Evolutionary conservation across 371 early-diverging fungal genomes (phyloP).

Genomic region (Nosema muscidifuracis): DNA sequence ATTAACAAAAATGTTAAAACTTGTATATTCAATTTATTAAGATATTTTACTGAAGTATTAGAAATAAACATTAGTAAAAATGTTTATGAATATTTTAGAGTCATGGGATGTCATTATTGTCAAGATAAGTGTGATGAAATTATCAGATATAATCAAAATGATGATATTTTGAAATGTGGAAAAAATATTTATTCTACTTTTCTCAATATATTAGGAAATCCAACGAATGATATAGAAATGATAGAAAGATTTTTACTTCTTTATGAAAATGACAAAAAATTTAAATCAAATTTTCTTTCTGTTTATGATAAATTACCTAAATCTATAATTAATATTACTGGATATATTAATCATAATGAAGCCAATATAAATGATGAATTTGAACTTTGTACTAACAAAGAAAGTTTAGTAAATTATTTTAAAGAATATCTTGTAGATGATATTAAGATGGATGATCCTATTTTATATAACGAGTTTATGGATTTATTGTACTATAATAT

Average conservation of each 20-base stretch:
- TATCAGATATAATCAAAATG: not conserved
- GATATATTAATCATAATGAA: not conserved
- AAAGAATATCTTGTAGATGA: not conserved
- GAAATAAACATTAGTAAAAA: conserved; percentile 3
- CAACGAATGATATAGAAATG: not conserved
- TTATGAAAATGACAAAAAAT: not conserved
- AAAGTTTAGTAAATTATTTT: not conserved
- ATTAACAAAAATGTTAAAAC: not conserved
- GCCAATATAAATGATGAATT: too few relatives aligned
- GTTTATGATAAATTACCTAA: not conserved
- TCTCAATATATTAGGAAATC: not conserved
- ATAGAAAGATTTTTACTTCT: not conserved
- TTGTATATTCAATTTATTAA: not conserved
- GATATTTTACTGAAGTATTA: not conserved
- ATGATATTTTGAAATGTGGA: not conserved
- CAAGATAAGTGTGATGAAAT: not conserved
- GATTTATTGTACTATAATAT: not conserved
- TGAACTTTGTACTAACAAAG: not conserved
- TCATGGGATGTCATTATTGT: not conserved
- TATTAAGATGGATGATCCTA: not conserved
- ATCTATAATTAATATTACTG: not conserved
- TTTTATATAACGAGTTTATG: not conserved
- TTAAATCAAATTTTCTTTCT: not conserved
- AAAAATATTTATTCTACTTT: not conserved
- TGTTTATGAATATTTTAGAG: not conserved